Percentiles rank a stretch among this genome's conserved stretches.
Conservation (phyloP, 495 filamentous ascomycete species). For the Penicillium cinerascens region DNA sequence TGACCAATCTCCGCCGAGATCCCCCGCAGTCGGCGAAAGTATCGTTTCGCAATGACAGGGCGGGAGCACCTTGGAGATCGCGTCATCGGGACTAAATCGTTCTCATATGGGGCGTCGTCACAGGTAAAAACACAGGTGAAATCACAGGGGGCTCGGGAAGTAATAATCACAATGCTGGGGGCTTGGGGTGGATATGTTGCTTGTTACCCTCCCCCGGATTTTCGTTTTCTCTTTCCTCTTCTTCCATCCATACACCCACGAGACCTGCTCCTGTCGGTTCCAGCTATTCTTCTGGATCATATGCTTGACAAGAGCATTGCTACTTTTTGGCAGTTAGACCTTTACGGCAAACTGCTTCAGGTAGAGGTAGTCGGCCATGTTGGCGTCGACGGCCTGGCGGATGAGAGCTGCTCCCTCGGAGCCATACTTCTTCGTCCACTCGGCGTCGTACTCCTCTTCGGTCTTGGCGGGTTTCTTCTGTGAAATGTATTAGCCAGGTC, state of each 20-base stretch:
- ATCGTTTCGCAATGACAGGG: neutral
- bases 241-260: neutral
- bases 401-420: constrained; percentile 72
- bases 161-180: neutral
- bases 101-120: constrained; percentile 10
- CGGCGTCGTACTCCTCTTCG: constrained; percentile 67
- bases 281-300: neutral
- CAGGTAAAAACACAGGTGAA: neutral
- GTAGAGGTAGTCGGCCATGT: constrained; percentile 84
- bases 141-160: neutral
- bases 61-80: constrained; percentile 20
- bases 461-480: constrained; percentile 57
- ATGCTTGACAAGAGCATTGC: neutral
- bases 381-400: constrained; percentile 69
- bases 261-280: neutral
- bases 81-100: constrained; percentile 33
- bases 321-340: constrained; percentile 29
- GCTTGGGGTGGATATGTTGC: neutral
- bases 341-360: constrained; percentile 84
- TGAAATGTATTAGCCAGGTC: neutral
- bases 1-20: constrained; percentile 13
- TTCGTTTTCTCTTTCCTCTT: neutral
- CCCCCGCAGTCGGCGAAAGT: neutral
- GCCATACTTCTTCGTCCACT: constrained; percentile 83
- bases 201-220: neutral